A percentile compares a stretch with the other conserved stretches of the same genome.
Evolutionary conservation across 371 early-diverging fungal species (phyloP).

Genomic region (Circinella umbellata): DNA sequence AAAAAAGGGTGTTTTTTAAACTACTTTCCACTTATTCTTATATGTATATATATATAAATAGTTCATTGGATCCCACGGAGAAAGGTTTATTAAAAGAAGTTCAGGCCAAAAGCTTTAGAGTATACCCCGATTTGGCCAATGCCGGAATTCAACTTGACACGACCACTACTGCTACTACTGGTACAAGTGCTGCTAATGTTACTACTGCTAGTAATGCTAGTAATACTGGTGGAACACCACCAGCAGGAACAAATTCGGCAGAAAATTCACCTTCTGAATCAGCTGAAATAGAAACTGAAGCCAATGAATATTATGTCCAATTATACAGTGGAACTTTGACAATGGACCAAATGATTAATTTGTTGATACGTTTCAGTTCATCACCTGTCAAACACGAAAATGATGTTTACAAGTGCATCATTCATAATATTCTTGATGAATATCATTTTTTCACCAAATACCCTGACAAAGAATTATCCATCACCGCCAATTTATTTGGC

Average conservation of each 20-base stretch:
- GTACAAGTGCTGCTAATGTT: too few relatives aligned
- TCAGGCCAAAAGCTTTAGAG: conserved; percentile 62
- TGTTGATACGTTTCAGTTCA: conserved; percentile 71
- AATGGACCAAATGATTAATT: conserved; percentile 76
- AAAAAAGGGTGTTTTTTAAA: too few relatives aligned
- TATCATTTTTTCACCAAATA: conserved; percentile 93
- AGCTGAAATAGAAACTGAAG: conserved; percentile 72
- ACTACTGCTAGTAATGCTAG: neutral
- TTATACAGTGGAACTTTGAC: conserved; percentile 80
- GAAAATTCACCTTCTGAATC: neutral
- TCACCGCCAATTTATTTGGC: conserved; percentile 91
- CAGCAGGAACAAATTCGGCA: neutral
- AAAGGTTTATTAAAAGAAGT: conserved; percentile 64
- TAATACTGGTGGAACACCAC: neutral
- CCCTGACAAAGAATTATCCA: conserved; percentile 90
- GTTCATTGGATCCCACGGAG: conserved; percentile 65
- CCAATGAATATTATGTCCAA: conserved; percentile 76
- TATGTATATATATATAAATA: conserved; percentile 19
- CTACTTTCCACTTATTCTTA: neutral
- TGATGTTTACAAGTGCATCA: conserved; percentile 83
- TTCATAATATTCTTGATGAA: conserved; percentile 91
- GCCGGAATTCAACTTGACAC: neutral
- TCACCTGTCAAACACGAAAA: conserved; percentile 72
- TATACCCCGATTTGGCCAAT: conserved; percentile 57
- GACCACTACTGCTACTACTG: neutral